These are phyloP conservation scores for Trichoderma cornu-damae DNA, from an alignment of 2,329 filamentous ascomycete species.

Conservation along the genomic window DNA sequence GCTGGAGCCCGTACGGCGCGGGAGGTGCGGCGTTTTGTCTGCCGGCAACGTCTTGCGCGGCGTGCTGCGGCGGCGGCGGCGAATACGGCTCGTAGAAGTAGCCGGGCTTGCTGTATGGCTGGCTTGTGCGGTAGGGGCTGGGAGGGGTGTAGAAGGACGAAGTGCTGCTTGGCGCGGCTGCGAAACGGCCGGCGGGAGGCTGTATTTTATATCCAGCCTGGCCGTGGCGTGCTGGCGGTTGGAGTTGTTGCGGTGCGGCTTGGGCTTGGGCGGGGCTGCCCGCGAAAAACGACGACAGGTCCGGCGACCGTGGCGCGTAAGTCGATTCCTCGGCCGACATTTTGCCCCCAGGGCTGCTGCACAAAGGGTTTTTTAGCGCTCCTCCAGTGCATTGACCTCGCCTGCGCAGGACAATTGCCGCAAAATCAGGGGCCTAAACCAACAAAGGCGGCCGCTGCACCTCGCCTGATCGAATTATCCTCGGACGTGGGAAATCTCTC, in stretches of 20 bases:
- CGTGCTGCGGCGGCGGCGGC: constrained; percentile 21
- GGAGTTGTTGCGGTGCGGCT: constrained; percentile 32
- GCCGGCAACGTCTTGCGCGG: background rate
- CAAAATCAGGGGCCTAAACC: constrained; percentile 1
- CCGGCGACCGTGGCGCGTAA: constrained; percentile 55
- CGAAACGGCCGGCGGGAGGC: constrained; percentile 28
- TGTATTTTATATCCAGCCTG: constrained; percentile 31
- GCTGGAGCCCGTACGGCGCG: constrained; percentile 21
- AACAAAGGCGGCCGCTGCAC: constrained; percentile 8
- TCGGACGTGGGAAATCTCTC: background rate
- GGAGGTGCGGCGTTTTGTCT: constrained; percentile 19
- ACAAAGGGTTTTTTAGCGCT: constrained; percentile 6
- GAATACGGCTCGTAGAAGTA: constrained; percentile 21
- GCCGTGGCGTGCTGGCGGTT: constrained; percentile 30
- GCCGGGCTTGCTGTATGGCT: constrained; percentile 21
- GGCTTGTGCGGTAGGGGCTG: constrained; percentile 22
- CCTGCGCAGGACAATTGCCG: constrained; percentile 6
- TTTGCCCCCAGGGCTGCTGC: constrained; percentile 22
- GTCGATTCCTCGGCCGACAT: constrained; percentile 46
- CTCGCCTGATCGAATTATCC: background rate
- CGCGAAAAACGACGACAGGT: constrained; percentile 53
- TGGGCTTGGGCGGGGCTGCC: constrained; percentile 34
- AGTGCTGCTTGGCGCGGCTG: constrained; percentile 22
- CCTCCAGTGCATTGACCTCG: constrained; percentile 10
- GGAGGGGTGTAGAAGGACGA: constrained; percentile 27